Evolutionary conservation across 345 rosid genomes (phyloP), one percentile per base, ranked within the genome.

Genomic region (Luvunga scandens): DNA sequence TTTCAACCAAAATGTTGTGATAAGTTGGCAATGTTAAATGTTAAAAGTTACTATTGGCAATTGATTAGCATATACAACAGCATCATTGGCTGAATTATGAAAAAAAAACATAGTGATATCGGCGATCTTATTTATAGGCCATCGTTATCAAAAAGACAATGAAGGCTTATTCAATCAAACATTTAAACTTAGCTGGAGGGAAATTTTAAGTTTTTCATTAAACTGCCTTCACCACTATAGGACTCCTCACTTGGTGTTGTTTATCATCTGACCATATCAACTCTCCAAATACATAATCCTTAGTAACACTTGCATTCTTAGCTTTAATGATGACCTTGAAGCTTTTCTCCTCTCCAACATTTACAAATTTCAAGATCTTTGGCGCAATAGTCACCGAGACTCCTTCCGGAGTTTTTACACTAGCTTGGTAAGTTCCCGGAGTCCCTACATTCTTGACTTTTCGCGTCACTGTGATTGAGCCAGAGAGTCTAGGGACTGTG

Each of bases 181-280:
- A 42, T 10, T 42, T 42, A 10, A 42, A 2, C 48, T 42, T 42
- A 42, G 14, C 4, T 2, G 14, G 10, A 38, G 10, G 48, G 0
- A 42, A 42, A 42, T 42, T 42, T 10, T 42, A 42, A 42, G 48
- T 42, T 42, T 42, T 42, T 42, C 48, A 42, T 42, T 10, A 10
- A 14, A 10, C 48, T 42, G 48, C 48, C 79, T 83, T 91, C 33
- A 86, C 84, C 78, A 73, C 90, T 72, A 91, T 91, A 25, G 97
- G 95, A 84, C 98, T 95, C 84, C 90, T 88, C 14, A 91, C 95
- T 75, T 70, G 27, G 83, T 91, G 98, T 31, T 57, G 94, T 61
- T 61, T 76, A 65, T 81, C 83, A 80, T 93, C 98, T 2, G 90
- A 83, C 98, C 98, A 95, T 31, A 84, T 79, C 53, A 93, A 83